Conservation (phyloP, 257 asterid genomes). For the Rubia yunnanensis region DNA sequence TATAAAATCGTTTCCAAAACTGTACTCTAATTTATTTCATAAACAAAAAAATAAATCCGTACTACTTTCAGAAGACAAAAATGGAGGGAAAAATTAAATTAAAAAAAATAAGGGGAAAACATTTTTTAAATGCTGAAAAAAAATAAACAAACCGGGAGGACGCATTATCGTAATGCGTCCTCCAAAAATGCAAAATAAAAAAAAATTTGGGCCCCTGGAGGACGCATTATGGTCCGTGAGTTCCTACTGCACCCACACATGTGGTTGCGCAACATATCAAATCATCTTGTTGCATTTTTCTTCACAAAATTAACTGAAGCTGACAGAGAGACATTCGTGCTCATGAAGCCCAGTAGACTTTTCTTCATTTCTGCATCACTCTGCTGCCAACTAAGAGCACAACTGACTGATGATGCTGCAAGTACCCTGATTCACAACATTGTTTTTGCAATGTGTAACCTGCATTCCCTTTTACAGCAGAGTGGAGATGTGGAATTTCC, state of each 20-base stretch:
- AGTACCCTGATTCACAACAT: conserved; percentile 49
- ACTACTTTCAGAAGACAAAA: too few species aligned
- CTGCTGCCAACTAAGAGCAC: conserved; percentile 64
- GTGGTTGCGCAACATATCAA: conserved; percentile 80
- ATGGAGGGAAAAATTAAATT: too few species aligned
- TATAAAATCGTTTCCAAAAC: too few species aligned
- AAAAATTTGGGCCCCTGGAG: too few species aligned
- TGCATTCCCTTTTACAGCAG: conserved; percentile 44
- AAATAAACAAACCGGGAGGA: too few species aligned
- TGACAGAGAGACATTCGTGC: conserved; percentile 29
- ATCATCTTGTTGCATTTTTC: conserved; percentile 51
- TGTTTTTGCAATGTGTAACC: conserved; percentile 44
- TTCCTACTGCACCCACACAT: conserved; percentile 74
- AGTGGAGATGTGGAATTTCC: conserved; percentile 23
- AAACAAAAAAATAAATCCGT: too few species aligned
- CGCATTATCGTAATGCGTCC: too few species aligned
- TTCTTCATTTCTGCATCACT: conserved; percentile 60
- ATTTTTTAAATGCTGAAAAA: too few species aligned
- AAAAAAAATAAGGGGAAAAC: too few species aligned
- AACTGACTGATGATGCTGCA: conserved; percentile 40
- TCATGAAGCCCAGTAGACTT: conserved; percentile 68
- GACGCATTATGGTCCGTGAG: conserved; percentile 43
- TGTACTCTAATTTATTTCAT: too few species aligned
- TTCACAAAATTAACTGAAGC: conserved; percentile 37
- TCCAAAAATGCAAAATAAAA: too few species aligned